Evolutionary conservation across 257 asterid species (phyloP).

Genomic region (Jaltomata sinuosa): DNA sequence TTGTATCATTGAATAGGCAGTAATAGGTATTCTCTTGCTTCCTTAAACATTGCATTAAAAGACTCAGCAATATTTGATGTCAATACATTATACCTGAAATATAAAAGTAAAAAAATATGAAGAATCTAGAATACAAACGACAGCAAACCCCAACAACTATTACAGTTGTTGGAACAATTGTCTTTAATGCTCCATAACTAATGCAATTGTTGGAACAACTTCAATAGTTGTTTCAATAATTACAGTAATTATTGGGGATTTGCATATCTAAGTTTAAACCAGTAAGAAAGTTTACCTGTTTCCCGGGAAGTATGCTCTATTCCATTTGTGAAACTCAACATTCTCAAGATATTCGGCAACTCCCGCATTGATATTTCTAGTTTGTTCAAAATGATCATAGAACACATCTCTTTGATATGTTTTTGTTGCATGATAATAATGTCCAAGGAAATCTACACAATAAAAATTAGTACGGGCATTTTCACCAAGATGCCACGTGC

Average conservation of each 20-base stretch:
- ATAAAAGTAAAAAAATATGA: too few relatives aligned
- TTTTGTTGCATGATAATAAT: not conserved
- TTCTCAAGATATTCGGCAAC: not conserved
- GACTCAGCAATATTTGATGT: not conserved
- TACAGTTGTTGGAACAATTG: too few relatives aligned
- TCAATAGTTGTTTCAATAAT: not conserved
- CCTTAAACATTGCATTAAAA: too few relatives aligned
- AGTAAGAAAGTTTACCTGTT: not conserved
- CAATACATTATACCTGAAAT: too few relatives aligned
- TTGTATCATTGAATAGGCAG: not conserved
- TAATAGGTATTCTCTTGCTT: not conserved
- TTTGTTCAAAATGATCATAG: not conserved
- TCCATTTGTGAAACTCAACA: not conserved
- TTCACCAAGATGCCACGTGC: too few relatives aligned
- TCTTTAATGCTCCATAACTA: too few relatives aligned
- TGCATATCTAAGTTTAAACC: not conserved
- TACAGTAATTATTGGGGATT: not conserved
- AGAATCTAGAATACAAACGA: too few relatives aligned
- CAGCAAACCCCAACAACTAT: too few relatives aligned
- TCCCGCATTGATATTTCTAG: not conserved
- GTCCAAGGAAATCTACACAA: too few relatives aligned
- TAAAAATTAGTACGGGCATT: too few relatives aligned
- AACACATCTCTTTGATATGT: not conserved
- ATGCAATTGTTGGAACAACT: not conserved
- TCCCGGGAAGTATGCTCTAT: not conserved